Evolutionary conservation across 306 rosid genomes (phyloP), one percentile per base, ranked within the genome.

Genomic region (Prunus dulcis): DNA sequence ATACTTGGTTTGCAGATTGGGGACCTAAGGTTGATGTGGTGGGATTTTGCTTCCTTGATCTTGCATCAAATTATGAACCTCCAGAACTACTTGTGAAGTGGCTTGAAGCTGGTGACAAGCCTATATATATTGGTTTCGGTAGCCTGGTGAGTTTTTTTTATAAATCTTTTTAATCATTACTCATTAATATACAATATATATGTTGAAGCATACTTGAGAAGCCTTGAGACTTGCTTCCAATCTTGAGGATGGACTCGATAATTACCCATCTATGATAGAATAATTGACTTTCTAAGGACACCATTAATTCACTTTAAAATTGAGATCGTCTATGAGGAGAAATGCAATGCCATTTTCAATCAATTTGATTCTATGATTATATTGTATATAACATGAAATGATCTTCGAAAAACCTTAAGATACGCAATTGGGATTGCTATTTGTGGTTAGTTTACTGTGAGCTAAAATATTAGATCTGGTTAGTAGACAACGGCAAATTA

Each of bases 11-110:
- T 87, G 82, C 91, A 96, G 99, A 96, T 88, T 96, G 99, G 99
- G 99, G 99, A 67, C 93, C 92, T 10, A 88, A 91, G 88, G 84
- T 92, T 71, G 99, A 96, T 79, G 97, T 93, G 66, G 99, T 96
- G 38, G 99, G 99, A 69, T 96, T 96, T 88, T 93, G 99, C 90
- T 96, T 96, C 89, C 99, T 96, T 78, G 99, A 96, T 88, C 98
- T 96, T 80, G 99, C 98, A 49, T 93, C 97, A 75, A 96, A 91
- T 84, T 96, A 83, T 79, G 90, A 91, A 85, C 98, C 99, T 78
- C 98, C 98, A 0, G 94, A 89, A 74, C 17, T 82, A 25, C 97
- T 96, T 28, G 82, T 88, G 70, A 89, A 89, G 79, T 96, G 99
- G 99, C 98, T 96, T 53, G 80, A 88, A 79, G 89, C 83, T 63